Conservation (phyloP, 352 stramenopile genomes). For the Blastocystis sp. region DNA sequence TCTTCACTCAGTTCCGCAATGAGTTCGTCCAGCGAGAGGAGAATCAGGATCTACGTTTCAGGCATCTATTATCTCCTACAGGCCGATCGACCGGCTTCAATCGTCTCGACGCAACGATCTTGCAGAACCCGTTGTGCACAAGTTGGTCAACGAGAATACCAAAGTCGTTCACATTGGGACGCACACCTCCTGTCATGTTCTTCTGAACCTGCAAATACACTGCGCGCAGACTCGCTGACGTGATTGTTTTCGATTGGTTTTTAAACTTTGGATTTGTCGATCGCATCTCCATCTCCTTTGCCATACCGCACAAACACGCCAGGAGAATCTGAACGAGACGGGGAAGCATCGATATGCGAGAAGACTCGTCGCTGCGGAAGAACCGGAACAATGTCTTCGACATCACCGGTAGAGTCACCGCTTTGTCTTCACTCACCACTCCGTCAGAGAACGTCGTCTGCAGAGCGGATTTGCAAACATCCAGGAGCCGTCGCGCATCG, state of each 20-base stretch:
- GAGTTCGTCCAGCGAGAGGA: not conserved
- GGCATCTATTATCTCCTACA: not conserved
- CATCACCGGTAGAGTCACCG: not conserved
- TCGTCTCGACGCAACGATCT: not conserved
- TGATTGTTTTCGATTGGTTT: not conserved
- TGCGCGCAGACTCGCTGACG: not conserved
- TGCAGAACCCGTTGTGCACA: conserved; percentile 33
- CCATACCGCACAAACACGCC: conserved; percentile 34
- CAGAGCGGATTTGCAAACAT: conserved; percentile 27
- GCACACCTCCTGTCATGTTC: not conserved
- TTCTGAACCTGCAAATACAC: conserved; percentile 36
- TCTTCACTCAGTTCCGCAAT: not conserved
- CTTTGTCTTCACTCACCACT: not conserved
- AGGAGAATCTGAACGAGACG: conserved; percentile 14
- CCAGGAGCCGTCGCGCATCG: conserved; percentile 24
- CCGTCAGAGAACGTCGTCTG: not conserved
- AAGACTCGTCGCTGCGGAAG: not conserved
- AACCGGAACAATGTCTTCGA: conserved; percentile 16
- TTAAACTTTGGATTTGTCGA: not conserved
- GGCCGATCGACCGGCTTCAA: not conserved
- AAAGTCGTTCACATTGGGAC: conserved; percentile 20
- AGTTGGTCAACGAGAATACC: not conserved
- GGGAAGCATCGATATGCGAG: not conserved
- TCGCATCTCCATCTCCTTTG: not conserved
- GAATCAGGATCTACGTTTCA: conserved; percentile 29